These are phyloP conservation scores for Moricandia moricandioides DNA, from an alignment of 345 rosid species.

Conservation along the genomic window DNA sequence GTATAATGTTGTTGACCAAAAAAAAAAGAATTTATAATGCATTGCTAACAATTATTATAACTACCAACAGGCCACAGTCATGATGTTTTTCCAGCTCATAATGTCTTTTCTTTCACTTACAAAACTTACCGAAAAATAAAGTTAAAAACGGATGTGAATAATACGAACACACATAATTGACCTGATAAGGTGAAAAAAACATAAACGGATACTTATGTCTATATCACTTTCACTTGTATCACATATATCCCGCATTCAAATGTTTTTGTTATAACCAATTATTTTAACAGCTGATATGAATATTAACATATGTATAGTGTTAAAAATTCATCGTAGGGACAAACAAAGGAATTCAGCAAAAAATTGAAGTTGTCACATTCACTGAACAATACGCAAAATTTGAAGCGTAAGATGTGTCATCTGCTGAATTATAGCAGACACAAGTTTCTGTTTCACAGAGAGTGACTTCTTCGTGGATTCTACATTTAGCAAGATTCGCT, in stretches of 20 bases:
- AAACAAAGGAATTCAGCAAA: conserved; percentile 4
- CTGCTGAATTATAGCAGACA: conserved; percentile 33
- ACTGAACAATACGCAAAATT: conserved; percentile 6
- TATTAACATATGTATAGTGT: neutral
- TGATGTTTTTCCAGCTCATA: neutral
- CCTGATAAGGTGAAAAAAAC: neutral
- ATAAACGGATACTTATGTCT: neutral
- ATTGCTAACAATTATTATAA: conserved; percentile 18
- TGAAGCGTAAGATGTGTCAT: conserved; percentile 25
- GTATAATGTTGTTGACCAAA: too few species aligned
- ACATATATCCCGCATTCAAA: neutral
- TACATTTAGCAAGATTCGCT: conserved; percentile 28
- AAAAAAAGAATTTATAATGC: neutral
- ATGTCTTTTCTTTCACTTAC: neutral
- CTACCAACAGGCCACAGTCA: conserved; percentile 1
- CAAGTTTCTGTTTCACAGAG: conserved; percentile 24
- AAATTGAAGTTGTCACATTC: conserved; percentile 23
- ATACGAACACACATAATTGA: neutral
- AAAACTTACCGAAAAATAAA: neutral
- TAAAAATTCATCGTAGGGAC: conserved; percentile 12
- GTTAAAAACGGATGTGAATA: neutral
- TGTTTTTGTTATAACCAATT: neutral
- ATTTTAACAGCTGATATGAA: neutral
- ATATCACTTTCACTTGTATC: neutral
- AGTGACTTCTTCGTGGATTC: conserved; percentile 32